Percentiles rank a stretch among this genome's conserved stretches.
These are phyloP conservation scores for Candida quercuum DNA, from an alignment of 805 yeast species.

Conservation along the genomic window DNA sequence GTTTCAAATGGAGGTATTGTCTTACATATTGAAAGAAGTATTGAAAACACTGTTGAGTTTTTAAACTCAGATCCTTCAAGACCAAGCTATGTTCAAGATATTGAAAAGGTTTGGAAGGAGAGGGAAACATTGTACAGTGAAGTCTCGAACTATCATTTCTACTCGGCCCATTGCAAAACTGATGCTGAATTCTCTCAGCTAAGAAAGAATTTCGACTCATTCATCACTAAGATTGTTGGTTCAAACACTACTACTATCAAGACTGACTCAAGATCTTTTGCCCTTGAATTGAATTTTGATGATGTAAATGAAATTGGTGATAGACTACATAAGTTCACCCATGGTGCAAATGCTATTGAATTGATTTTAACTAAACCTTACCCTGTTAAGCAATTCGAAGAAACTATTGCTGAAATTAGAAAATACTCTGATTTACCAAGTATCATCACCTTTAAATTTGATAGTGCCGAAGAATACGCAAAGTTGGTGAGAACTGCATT, in stretches of 20 bases:
- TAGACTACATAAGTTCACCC: conserved; percentile 41
- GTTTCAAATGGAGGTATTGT: conserved; percentile 58
- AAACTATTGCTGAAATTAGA: conserved; percentile 69
- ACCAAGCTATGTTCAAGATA: conserved; percentile 82
- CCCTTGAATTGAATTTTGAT: conserved; percentile 66
- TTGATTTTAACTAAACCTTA: conserved; percentile 55
- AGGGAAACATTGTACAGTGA: conserved; percentile 76
- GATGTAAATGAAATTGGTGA: conserved; percentile 56
- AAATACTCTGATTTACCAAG: conserved; percentile 64
- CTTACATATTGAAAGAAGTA: conserved; percentile 83
- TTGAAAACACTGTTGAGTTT: conserved; percentile 72
- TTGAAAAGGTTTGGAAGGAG: conserved; percentile 76
- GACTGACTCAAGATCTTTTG: conserved; percentile 46
- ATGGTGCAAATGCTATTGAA: conserved; percentile 81
- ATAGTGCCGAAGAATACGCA: conserved; percentile 40
- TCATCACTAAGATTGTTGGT: conserved; percentile 61
- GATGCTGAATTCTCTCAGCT: conserved; percentile 50
- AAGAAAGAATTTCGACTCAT: conserved; percentile 53
- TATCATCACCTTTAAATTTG: conserved; percentile 73
- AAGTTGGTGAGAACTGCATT: conserved; percentile 56
- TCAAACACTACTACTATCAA: conserved; percentile 25
- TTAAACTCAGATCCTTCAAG: conserved; percentile 74
- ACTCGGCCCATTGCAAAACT: conserved; percentile 63
- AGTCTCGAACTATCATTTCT: conserved; percentile 74
- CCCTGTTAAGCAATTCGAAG: conserved; percentile 54